A percentile compares a stretch with the other conserved stretches of the same genome.
These are phyloP conservation scores for Populus alba DNA, from an alignment of 345 rosid species.

Conservation along the genomic window DNA sequence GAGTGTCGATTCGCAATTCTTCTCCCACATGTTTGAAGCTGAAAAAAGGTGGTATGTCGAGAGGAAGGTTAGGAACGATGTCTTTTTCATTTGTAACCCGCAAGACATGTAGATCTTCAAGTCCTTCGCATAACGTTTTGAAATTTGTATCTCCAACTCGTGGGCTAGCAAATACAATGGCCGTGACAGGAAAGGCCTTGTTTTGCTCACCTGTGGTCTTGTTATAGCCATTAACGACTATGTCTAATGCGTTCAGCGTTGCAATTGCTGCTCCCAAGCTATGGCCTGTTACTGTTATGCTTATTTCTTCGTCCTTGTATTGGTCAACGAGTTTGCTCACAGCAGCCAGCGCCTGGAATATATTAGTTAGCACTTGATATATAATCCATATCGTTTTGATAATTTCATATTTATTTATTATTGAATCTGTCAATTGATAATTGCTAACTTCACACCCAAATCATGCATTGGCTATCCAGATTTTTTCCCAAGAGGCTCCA, in stretches of 20 bases:
- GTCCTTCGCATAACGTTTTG: constrained; percentile 28
- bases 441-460: too few species aligned
- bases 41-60: background rate
- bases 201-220: constrained; percentile 9
- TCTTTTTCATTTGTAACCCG: constrained; percentile 51
- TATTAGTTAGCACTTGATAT: background rate
- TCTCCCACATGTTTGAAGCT: constrained; percentile 68
- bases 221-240: constrained; percentile 35
- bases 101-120: constrained; percentile 34
- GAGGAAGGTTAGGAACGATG: constrained; percentile 63
- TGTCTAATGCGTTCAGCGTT: constrained; percentile 52
- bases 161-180: constrained; percentile 53
- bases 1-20: constrained; percentile 58
- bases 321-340: constrained; percentile 42
- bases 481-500: too few species aligned
- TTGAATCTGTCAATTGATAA: background rate
- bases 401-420: background rate
- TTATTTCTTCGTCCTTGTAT: constrained; percentile 55
- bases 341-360: constrained; percentile 45
- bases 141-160: constrained; percentile 52
- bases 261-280: constrained; percentile 62
- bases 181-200: constrained; percentile 43
- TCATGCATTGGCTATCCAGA: too few species aligned
- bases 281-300: constrained; percentile 58
- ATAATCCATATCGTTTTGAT: background rate